Conservation (phyloP, 1,139 yeast genomes). For the Yamadazyma friedrichii region DNA sequence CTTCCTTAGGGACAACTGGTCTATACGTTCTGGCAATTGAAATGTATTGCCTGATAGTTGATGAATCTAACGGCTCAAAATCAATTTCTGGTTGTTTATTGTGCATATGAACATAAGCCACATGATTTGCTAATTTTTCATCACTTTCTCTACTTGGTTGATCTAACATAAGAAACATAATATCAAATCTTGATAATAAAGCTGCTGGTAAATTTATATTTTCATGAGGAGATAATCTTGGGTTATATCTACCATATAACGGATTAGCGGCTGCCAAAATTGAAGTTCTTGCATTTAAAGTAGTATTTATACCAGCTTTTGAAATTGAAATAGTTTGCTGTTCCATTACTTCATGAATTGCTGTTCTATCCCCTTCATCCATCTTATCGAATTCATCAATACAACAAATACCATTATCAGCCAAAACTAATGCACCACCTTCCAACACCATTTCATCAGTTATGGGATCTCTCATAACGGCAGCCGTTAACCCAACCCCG, state of each 20-base stretch:
- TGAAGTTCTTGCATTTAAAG: conserved; percentile 93
- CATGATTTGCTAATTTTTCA: conserved; percentile 87
- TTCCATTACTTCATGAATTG: conserved; percentile 99
- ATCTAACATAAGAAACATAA: conserved; percentile 83
- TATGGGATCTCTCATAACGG: conserved; percentile 97
- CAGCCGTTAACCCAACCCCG: conserved; percentile 98
- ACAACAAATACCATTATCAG: conserved; percentile 98
- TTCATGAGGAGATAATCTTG: conserved; percentile 86
- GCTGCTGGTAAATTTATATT: conserved; percentile 98
- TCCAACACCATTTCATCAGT: conserved; percentile 98
- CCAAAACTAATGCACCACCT: conserved; percentile 97
- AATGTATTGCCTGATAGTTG: conserved; percentile 82
- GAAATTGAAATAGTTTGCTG: conserved; percentile 97
- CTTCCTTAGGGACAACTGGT: conserved; percentile 84
- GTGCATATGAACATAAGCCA: conserved; percentile 93
- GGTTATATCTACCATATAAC: conserved; percentile 90
- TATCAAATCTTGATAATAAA: conserved; percentile 89
- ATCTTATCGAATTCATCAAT: conserved; percentile 98
- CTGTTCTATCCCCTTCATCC: conserved; percentile 97
- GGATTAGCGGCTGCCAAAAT: conserved; percentile 99
- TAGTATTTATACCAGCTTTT: conserved; percentile 97
- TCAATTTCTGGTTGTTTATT: conserved; percentile 79
- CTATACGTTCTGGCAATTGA: conserved; percentile 82
- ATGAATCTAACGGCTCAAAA: conserved; percentile 74
- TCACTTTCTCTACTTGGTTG: conserved; percentile 79